A percentile compares a stretch with the other conserved stretches of the same genome.
Evolutionary conservation across 495 filamentous ascomycete genomes (phyloP).

Genomic region (Lasiosphaeria ovina): DNA sequence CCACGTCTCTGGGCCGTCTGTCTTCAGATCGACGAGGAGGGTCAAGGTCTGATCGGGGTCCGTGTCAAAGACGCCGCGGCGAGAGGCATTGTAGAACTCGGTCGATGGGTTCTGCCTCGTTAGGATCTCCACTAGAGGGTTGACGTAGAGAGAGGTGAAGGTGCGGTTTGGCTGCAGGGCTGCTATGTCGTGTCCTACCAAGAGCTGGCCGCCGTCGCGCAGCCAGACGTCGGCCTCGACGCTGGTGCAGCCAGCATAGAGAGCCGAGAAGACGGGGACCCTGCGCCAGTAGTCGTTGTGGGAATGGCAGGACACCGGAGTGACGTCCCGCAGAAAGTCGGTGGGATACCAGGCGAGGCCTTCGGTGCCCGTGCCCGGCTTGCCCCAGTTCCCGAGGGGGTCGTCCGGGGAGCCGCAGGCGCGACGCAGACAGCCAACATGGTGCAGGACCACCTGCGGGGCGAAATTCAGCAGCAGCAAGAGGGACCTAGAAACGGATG

Average conservation of each 20-base stretch:
- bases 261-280: constrained; percentile 64
- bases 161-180: constrained; percentile 56
- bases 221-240: constrained; percentile 92
- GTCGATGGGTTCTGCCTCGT: constrained; percentile 52
- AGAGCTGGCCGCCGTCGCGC: constrained; percentile 58
- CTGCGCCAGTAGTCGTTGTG: constrained; percentile 92
- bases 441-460: constrained; percentile 2
- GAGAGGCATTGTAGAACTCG: constrained; percentile 39
- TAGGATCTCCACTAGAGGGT: constrained; percentile 60
- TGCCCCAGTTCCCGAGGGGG: constrained; percentile 55
- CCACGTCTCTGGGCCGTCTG: constrained; percentile 48
- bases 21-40: constrained; percentile 74
- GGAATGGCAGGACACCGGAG: constrained; percentile 69
- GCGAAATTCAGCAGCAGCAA: constrained; percentile 11
- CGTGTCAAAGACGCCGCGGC: constrained; percentile 61
- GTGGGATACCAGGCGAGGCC: constrained; percentile 65
- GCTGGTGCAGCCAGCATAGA: constrained; percentile 65
- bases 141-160: constrained; percentile 61
- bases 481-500: constrained; percentile 1
- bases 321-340: constrained; percentile 69
- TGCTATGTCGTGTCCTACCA: constrained; percentile 57
- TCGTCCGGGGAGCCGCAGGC: constrained; percentile 36
- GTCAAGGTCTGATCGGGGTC: constrained; percentile 60
- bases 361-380: constrained; percentile 45
- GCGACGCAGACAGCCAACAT: background rate